Base-by-base conservation (phyloP, 202 grass and related monocot genomes). In the Brachypodium distachyon region DNA sequence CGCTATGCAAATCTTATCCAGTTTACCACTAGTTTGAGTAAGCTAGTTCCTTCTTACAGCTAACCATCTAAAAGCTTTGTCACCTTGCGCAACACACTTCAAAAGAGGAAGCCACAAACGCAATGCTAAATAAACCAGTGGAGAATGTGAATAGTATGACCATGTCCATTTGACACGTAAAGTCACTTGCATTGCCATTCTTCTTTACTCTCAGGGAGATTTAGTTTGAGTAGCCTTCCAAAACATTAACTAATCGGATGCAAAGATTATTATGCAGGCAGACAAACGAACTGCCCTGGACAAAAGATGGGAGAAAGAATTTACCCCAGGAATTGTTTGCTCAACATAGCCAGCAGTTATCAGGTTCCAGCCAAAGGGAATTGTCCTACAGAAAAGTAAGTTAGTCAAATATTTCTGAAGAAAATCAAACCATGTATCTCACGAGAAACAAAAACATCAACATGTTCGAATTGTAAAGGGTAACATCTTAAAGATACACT, bases 311-410 rank as follows among this genome's bases (percentile, higher is more conserved):
- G n/a, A 58, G 44, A 23, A 60, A 85, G 25, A 80, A 43, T 22
- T 70, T 92, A 97, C 94, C 91, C 91, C 91, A 33, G 82, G 81
- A 86, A 94, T 84, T 32, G 94, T 89, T 88, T 94, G 84, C 84
- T 97, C 94, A 26, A 97, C 86, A 70, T 97, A 97, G 74, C 94
- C 91, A 62, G 91, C 87, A 73, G 94, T 97, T 33, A 97, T 86
- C 69, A 97, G 84, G 77, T 97, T 97, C 94, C 94, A 97, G 34
- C 86, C 87, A 28, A 97, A 97, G 64, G 94, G 94, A 52, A 97
- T 97, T 8, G 94, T 92, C 64, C 94, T 97, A 25, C 14, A 77
- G 52, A 42, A 84, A 71, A 72, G 38, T 16, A 86, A 54, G 49
- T 16, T 58, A 54, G 37, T 53, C 50, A 36, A 61, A 70, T 10